Evolutionary conservation across 306 rosid species (phyloP).

Genomic region (Begonia masoniana): DNA sequence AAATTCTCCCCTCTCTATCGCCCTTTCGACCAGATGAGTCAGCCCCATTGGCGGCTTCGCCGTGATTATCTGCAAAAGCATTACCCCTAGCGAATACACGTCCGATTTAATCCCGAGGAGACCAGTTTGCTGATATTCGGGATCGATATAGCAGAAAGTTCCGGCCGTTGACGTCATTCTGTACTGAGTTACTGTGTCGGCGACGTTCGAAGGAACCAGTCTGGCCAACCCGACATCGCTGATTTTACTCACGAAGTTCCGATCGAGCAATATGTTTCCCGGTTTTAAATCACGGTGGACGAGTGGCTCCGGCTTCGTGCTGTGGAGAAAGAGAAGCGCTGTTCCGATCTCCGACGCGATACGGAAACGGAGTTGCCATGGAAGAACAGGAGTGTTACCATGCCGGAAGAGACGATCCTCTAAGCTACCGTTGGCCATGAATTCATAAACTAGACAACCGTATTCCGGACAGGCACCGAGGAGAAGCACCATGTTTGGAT

Average conservation of each 20-base stretch:
- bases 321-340: constrained; percentile 12
- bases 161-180: constrained; percentile 18
- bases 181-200: constrained; percentile 9
- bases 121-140: constrained; percentile 13
- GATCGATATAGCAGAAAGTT: constrained; percentile 16
- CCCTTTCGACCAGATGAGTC: constrained; percentile 4
- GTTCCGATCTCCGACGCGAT: constrained; percentile 12
- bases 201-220: constrained; percentile 13
- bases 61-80: constrained; percentile 15
- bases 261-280: constrained; percentile 2
- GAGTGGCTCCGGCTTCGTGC: constrained; percentile 10
- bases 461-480: constrained; percentile 50
- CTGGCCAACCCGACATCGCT: constrained; percentile 14
- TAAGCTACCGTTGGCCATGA: constrained; percentile 44
- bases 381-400: constrained; percentile 21
- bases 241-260: constrained; percentile 4
- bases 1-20: too few species aligned
- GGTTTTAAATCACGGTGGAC: constrained; percentile 8
- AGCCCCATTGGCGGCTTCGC: constrained; percentile 17
- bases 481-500: constrained; percentile 48
- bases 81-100: constrained; percentile 12
- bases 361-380: constrained; percentile 23
- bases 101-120: constrained; percentile 16
- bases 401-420: constrained; percentile 32
- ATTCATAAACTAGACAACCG: constrained; percentile 47